A percentile compares a stretch with the other conserved stretches of the same genome.
These are phyloP conservation scores for Thraustochytrium striatum DNA, from an alignment of 352 stramenopile species.

Conservation along the genomic window DNA sequence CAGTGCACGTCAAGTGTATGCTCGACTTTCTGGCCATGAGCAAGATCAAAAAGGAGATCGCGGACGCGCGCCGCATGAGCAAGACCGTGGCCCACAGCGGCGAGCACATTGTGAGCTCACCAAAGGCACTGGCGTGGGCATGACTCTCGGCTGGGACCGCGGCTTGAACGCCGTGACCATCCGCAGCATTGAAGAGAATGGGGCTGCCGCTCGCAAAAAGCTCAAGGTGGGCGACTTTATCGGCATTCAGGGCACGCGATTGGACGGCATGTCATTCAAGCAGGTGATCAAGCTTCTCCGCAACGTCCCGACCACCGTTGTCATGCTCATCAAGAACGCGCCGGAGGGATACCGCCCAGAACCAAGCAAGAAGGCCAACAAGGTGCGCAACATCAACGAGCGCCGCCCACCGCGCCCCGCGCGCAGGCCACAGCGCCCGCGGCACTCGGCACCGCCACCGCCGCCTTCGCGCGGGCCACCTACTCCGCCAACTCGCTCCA, in stretches of 20 bases:
- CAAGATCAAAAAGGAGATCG: slow-evolving; percentile 1
- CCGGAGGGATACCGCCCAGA: no score
- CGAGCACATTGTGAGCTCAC: slow-evolving; percentile 45
- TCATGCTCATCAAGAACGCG: slow-evolving; percentile 16
- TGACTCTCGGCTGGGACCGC: slow-evolving; percentile 43
- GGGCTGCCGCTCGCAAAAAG: slow-evolving; percentile 25
- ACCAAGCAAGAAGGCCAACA: not conserved
- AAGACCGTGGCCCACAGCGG: not conserved
- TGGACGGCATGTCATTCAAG: slow-evolving; percentile 48
- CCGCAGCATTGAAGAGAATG: slow-evolving; percentile 39
- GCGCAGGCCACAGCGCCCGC: not conserved
- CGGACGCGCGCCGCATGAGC: not conserved
- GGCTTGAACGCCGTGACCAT: slow-evolving; percentile 40
- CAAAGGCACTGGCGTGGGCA: slow-evolving; percentile 43
- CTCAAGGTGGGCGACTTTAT: slow-evolving; percentile 44
- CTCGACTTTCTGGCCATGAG: slow-evolving; percentile 8
- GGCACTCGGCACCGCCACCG: no score
- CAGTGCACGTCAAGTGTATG: not conserved
- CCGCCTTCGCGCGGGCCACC: not conserved
- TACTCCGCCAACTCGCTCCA: no score
- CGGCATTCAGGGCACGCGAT: slow-evolving; percentile 36
- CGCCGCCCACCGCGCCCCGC: no score
- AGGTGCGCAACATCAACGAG: not conserved
- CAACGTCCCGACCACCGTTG: slow-evolving; percentile 28
- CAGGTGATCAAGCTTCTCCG: slow-evolving; percentile 41